A percentile compares a stretch with the other conserved stretches of the same genome.
phyloP scores from a whole-genome alignment of 2,329 filamentous ascomycete genomes.

The Aspergillus pseudoviridinutans region DNA sequence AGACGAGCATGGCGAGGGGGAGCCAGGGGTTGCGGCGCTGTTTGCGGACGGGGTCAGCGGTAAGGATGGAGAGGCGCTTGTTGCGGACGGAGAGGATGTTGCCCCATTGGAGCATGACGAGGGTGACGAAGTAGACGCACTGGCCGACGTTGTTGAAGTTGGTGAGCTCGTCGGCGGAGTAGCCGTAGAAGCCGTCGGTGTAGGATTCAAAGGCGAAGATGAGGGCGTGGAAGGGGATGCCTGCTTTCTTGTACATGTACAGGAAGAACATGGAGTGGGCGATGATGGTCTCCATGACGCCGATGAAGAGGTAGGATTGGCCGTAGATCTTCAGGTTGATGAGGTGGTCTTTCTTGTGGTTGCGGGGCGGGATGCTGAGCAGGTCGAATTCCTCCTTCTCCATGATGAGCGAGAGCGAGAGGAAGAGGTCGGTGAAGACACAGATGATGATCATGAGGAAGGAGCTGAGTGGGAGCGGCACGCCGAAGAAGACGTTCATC shows the following conservation, averaged over 20 bases:
- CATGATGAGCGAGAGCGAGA: constrained; percentile 51
- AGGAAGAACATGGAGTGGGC: constrained; percentile 54
- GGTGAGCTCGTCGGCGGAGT: constrained; percentile 43
- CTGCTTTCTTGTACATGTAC: constrained; percentile 48
- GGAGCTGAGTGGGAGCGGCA: constrained; percentile 49
- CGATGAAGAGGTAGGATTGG: constrained; percentile 52
- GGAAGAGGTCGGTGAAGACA: constrained; percentile 53
- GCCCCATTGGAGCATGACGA: constrained; percentile 53
- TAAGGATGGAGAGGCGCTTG: constrained; percentile 49
- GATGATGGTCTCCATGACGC: constrained; percentile 48
- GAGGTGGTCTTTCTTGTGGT: constrained; percentile 49
- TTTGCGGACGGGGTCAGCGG: constrained; percentile 48
- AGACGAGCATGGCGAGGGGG: constrained; percentile 44
- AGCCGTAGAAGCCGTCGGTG: constrained; percentile 48
- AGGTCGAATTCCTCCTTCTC: constrained; percentile 55
- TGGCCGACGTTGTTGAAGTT: constrained; percentile 50
- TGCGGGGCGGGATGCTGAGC: constrained; percentile 48
- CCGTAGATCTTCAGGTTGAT: constrained; percentile 51
- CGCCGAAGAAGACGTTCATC: constrained; percentile 54
- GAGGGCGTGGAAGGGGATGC: constrained; percentile 46
- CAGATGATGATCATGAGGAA: constrained; percentile 59
- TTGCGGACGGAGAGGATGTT: constrained; percentile 52
- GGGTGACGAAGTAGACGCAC: constrained; percentile 52
- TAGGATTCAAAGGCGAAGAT: constrained; percentile 51
- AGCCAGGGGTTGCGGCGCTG: constrained; percentile 51